Evolutionary conservation across 345 rosid species (phyloP).

Genomic region (Eutrema heterophyllum): DNA sequence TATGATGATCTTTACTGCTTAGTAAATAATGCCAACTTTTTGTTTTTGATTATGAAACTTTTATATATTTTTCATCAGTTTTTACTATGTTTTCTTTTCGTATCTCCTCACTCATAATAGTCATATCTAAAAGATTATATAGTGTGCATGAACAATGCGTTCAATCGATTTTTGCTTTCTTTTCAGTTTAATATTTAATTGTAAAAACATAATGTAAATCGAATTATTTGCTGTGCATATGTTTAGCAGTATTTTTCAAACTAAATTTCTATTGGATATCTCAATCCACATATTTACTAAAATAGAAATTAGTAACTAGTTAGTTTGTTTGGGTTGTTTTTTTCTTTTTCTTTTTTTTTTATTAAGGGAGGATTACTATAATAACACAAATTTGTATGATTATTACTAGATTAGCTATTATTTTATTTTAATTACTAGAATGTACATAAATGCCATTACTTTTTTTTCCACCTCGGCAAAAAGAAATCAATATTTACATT

Average conservation of each 20-base stretch:
- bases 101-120: not conserved
- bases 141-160: not conserved
- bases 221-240: not conserved
- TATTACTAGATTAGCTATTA: too few species aligned
- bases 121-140: not conserved
- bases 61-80: not conserved
- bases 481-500: too few species aligned
- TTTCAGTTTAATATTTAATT: not conserved
- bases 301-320: not conserved
- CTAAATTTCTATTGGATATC: not conserved
- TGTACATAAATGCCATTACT: too few species aligned
- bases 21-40: slow-evolving; percentile 25
- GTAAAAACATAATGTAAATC: not conserved
- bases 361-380: too few species aligned
- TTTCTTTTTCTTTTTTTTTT: too few species aligned
- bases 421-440: too few species aligned
- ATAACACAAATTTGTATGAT: too few species aligned
- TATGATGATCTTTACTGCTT: not conserved
- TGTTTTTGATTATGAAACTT: not conserved
- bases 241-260: not conserved
- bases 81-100: not conserved
- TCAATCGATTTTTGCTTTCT: not conserved
- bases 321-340: too few species aligned
- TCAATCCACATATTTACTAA: not conserved
- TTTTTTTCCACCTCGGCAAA: too few species aligned